phyloP scores from a whole-genome alignment of 2,329 filamentous ascomycete species.

The Paecilomyces sp. region DNA sequence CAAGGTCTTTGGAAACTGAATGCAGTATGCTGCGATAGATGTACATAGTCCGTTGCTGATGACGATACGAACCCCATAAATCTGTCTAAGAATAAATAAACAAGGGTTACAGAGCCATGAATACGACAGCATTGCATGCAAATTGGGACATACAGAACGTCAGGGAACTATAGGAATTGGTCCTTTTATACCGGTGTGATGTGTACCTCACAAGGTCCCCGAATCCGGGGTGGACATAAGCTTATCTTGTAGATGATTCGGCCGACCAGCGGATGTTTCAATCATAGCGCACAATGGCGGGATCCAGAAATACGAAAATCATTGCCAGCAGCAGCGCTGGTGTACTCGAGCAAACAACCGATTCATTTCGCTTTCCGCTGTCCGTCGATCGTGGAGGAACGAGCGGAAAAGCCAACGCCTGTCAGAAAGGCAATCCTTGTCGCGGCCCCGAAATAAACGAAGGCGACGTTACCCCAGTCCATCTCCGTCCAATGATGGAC shows the following conservation, averaged over 20 bases:
- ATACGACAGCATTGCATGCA: neutral
- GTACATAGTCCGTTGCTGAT: neutral
- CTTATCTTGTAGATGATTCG: neutral
- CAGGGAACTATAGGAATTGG: neutral
- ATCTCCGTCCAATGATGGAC: constrained; percentile 58
- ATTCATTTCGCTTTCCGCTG: neutral
- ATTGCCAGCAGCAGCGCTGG: too few species aligned
- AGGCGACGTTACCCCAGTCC: constrained; percentile 61
- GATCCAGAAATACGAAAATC: neutral
- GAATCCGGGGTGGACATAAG: neutral
- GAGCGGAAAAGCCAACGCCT: constrained; percentile 41
- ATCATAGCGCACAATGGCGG: neutral
- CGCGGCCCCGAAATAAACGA: constrained; percentile 60
- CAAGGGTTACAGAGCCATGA: neutral
- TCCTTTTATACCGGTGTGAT: neutral
- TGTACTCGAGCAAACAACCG: too few species aligned
- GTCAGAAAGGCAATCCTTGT: constrained; percentile 54
- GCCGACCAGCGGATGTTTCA: neutral
- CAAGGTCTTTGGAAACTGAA: constrained; percentile 21
- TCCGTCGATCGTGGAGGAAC: neutral
- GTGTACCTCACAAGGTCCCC: neutral
- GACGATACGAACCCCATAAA: neutral
- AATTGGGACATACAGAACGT: neutral
- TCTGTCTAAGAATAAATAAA: neutral
- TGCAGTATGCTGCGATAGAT: neutral